Percentiles rank a stretch among this genome's conserved stretches.
These are phyloP conservation scores for Benincasa hispida DNA, from an alignment of 306 rosid genomes.

Conservation along the genomic window DNA sequence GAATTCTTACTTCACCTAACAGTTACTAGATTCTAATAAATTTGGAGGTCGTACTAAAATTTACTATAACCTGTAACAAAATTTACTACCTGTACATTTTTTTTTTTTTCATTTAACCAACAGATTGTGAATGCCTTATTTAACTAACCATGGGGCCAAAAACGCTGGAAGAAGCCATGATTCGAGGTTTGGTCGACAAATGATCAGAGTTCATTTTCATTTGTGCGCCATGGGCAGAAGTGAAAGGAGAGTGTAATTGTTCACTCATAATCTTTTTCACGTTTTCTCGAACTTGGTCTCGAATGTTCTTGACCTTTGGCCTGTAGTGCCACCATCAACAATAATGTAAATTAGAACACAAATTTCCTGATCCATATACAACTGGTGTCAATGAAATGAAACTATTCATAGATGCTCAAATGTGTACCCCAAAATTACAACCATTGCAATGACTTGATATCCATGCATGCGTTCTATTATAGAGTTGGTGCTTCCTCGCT, in stretches of 20 bases:
- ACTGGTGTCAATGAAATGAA: background rate
- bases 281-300: conserved; percentile 38
- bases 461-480: conserved; percentile 54
- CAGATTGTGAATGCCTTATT: background rate
- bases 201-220: conserved; percentile 18
- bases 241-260: conserved; percentile 40
- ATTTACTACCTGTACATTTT: background rate
- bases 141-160: conserved; percentile 68
- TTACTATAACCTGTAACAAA: background rate
- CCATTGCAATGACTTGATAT: conserved; percentile 82
- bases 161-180: conserved; percentile 68
- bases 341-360: background rate
- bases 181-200: conserved; percentile 40
- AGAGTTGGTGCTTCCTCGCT: conserved; percentile 35
- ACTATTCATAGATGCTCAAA: background rate
- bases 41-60: background rate
- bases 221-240: conserved; percentile 25
- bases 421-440: conserved; percentile 66
- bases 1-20: background rate
- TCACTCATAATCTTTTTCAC: conserved; percentile 60
- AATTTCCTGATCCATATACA: background rate
- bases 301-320: conserved; percentile 69
- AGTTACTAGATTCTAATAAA: background rate
- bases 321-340: conserved; percentile 19
- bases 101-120: background rate